Conservation (phyloP, 2,329 filamentous ascomycete species). For the Diaporthe sp. region DNA sequence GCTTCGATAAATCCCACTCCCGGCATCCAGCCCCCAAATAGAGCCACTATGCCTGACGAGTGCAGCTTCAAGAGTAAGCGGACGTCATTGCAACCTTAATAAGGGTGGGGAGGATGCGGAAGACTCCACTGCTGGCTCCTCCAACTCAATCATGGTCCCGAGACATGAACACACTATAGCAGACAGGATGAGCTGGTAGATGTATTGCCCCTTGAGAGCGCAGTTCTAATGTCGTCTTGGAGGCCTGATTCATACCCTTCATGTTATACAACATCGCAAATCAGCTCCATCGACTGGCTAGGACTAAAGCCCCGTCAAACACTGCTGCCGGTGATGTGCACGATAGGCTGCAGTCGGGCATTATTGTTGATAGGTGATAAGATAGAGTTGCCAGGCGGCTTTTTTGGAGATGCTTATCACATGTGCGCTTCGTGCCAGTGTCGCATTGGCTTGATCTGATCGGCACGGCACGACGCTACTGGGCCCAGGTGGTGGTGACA, state of each 20-base stretch:
- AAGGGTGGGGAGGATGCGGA: too few species aligned
- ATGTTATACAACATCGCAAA: neutral
- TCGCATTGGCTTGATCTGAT: conserved; percentile 4
- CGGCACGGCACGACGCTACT: conserved; percentile 4
- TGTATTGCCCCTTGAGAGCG: neutral
- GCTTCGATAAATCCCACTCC: neutral
- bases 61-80: neutral
- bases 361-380: conserved; percentile 13
- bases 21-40: neutral
- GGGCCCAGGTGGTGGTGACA: neutral
- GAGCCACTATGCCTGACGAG: neutral
- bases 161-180: neutral
- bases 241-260: neutral
- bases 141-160: neutral
- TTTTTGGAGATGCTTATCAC: conserved; percentile 10
- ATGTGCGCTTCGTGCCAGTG: conserved; percentile 2
- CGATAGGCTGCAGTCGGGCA: neutral
- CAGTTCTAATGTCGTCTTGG: neutral
- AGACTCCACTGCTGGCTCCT: neutral
- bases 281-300: neutral
- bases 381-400: conserved; percentile 32
- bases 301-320: neutral
- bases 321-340: neutral
- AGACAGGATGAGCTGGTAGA: neutral
- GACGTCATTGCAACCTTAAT: neutral